Evolutionary conservation across 257 asterid genomes (phyloP).

Genomic region (Lycium ferocissimum): DNA sequence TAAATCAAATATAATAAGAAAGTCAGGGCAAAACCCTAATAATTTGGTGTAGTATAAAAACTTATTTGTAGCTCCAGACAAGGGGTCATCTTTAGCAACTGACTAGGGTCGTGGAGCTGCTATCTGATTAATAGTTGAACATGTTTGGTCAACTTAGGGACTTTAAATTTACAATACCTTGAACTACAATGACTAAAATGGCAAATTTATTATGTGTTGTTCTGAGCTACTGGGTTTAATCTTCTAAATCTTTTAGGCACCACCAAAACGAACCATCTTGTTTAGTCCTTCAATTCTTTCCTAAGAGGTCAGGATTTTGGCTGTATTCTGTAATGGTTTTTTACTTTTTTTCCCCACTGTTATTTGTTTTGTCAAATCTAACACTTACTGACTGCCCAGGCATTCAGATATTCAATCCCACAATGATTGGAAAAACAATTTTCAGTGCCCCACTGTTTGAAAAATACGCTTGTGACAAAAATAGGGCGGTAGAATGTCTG

Average conservation of each 20-base stretch:
- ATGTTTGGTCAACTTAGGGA: neutral
- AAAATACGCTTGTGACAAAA: slow-evolving; percentile 33
- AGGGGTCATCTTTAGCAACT: neutral
- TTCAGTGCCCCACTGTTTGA: slow-evolving; percentile 39
- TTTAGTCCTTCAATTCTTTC: neutral
- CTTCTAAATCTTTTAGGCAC: neutral
- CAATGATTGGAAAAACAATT: slow-evolving; percentile 48
- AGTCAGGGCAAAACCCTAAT: too few relatives aligned
- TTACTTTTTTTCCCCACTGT: neutral
- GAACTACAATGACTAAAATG: neutral
- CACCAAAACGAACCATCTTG: neutral
- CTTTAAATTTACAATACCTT: neutral
- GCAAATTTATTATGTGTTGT: neutral
- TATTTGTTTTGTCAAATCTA: neutral
- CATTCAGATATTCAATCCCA: slow-evolving; percentile 42
- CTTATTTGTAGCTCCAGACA: neutral
- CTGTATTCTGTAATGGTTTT: neutral
- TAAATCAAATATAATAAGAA: too few relatives aligned
- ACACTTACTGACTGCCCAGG: slow-evolving; percentile 13
- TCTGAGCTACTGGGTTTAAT: neutral
- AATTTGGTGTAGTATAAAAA: neutral
- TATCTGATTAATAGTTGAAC: neutral
- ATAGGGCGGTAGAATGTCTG: slow-evolving; percentile 22
- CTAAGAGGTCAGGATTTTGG: neutral
- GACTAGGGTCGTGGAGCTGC: neutral